Evolutionary conservation across 148 eudicot species (phyloP).

Genomic region (Talinum fruticosum): DNA sequence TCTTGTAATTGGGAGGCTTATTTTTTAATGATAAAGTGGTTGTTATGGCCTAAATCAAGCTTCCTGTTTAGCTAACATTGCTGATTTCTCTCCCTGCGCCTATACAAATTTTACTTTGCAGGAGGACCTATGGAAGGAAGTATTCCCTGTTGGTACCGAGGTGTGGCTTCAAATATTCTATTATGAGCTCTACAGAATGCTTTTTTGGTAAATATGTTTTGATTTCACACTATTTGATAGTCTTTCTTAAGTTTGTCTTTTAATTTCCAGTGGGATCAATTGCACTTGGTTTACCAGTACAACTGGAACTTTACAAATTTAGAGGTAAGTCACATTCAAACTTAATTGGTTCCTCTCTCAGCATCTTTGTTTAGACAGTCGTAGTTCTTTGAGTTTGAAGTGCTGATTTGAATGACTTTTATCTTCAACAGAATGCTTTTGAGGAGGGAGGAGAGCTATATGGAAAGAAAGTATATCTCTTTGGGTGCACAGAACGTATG

Average conservation of each 20-base stretch:
- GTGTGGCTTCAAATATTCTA: slow-evolving; percentile 34
- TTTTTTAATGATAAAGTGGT: too few relatives aligned
- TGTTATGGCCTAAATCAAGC: background rate
- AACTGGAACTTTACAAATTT: slow-evolving; percentile 87
- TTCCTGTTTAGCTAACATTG: background rate
- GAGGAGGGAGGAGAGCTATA: slow-evolving; percentile 90
- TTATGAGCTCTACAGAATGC: background rate
- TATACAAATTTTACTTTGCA: slow-evolving; percentile 31
- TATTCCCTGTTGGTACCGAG: slow-evolving; percentile 99
- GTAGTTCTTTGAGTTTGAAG: background rate
- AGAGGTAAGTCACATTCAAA: slow-evolving; percentile 53
- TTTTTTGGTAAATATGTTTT: background rate
- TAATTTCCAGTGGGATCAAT: slow-evolving; percentile 81
- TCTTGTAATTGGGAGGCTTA: background rate
- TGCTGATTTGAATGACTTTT: slow-evolving; percentile 9
- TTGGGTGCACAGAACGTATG: slow-evolving; percentile 8
- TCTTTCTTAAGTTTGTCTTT: slow-evolving; percentile 7
- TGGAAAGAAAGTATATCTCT: slow-evolving; percentile 6
- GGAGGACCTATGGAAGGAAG: slow-evolving; percentile 97
- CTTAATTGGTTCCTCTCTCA: background rate
- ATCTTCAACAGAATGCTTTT: slow-evolving; percentile 69
- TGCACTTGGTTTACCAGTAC: slow-evolving; percentile 76
- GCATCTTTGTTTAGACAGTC: background rate
- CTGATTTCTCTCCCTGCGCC: background rate
- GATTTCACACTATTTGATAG: background rate